Base-by-base conservation (phyloP, 169 alveolate genomes). In the Theileria orientalis region DNA sequence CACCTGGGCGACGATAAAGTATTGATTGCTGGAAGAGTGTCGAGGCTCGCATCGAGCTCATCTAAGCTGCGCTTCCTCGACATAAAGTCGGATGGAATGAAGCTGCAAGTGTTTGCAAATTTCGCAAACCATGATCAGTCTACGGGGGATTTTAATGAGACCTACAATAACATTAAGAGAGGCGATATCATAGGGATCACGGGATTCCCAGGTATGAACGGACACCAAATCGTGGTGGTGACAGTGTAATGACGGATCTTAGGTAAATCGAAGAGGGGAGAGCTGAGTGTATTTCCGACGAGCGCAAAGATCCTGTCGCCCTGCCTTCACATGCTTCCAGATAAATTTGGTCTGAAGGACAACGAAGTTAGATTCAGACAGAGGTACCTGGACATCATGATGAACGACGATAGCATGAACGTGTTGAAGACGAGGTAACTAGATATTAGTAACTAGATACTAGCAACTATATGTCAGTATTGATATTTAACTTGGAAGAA, bases 251-350 rank as follows among this genome's bases (percentile, higher is more conserved):
- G 0, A 6, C 40, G 7, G 30, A 5, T 2, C 25, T 3, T 49
- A 49, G 60, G 85, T 0, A 74, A 96, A 88, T 94, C 99, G 49
- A 96, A 96, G 89, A 93, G 96, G 60, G 99, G 99, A 30, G 99
- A 97, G 83, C 85, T 98, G 63, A 92, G 98, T 19, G 92, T 98
- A 40, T 95, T 96, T 69, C 98, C 98, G 13, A 87, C 74, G 7
- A 91, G 90, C 42, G 91, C 95, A 29, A 79, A 85, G 76, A 71
- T 93, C 54, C 92, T 98, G 42, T 92, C 99, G 11, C 96, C 98
- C 30, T 97, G 99, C 78, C 90, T 97, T 32, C 99, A 97, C 91
- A 96, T 96, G 99, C 92, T 98, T 37, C 99, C 99, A 11, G 94
- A 94, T 63, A 94, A 95, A 72, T 92, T 91, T 79, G 98, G 98